phyloP scores from a whole-genome alignment of 305 asterid species.

The Lippia alba region DNA sequence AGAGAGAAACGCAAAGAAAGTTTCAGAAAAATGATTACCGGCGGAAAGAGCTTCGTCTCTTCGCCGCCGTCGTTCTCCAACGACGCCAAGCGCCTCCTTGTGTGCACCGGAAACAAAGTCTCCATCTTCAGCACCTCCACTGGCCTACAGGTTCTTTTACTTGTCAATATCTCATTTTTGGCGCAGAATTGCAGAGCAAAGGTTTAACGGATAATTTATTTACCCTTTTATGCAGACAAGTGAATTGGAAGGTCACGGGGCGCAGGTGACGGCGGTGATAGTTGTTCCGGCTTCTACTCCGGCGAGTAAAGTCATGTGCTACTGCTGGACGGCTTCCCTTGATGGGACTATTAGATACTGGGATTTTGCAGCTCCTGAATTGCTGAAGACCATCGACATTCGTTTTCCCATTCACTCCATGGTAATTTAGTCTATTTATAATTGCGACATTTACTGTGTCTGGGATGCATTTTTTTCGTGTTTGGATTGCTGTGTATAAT shows the following conservation, averaged over 20 bases:
- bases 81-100: slow-evolving; percentile 73
- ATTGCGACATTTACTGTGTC: neutral
- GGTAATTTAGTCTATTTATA: slow-evolving; percentile 48
- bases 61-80: slow-evolving; percentile 91
- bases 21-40: slow-evolving; percentile 55
- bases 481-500: slow-evolving; percentile 2
- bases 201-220: neutral
- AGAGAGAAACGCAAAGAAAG: slow-evolving; percentile 8
- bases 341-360: slow-evolving; percentile 90
- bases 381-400: slow-evolving; percentile 64
- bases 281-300: slow-evolving; percentile 71
- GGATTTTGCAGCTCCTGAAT: slow-evolving; percentile 80
- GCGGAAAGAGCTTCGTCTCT: slow-evolving; percentile 80
- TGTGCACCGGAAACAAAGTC: slow-evolving; percentile 86
- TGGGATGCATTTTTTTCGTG: neutral
- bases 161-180: neutral
- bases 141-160: slow-evolving; percentile 67
- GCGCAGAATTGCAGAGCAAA: neutral
- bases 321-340: slow-evolving; percentile 89
- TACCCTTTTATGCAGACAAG: slow-evolving; percentile 52
- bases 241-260: slow-evolving; percentile 87
- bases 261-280: slow-evolving; percentile 77
- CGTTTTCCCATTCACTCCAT: slow-evolving; percentile 70
- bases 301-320: slow-evolving; percentile 55
- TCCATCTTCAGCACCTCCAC: slow-evolving; percentile 92